Conservation (phyloP, 352 stramenopile species). For the Phytophthora podocarpi region DNA sequence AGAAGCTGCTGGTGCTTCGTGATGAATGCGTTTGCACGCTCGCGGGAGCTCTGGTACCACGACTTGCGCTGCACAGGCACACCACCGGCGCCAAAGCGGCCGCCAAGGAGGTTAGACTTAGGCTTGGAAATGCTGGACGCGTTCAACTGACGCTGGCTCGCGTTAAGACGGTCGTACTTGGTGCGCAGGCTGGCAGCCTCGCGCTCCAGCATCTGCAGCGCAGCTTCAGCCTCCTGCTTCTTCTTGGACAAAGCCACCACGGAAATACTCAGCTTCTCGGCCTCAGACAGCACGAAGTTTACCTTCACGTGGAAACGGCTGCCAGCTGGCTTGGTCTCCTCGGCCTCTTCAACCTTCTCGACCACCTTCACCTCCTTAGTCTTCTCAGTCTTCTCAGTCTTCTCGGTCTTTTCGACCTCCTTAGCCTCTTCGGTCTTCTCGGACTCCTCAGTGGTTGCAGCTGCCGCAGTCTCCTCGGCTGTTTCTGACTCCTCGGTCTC, state of each 20-base stretch:
- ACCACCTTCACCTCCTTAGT: slow-evolving; percentile 19
- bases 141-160: slow-evolving; percentile 71
- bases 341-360: slow-evolving; percentile 28
- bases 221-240: slow-evolving; percentile 80
- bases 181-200: slow-evolving; percentile 77
- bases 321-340: slow-evolving; percentile 35
- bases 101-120: slow-evolving; percentile 59
- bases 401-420: slow-evolving; percentile 15
- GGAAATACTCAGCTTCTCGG: slow-evolving; percentile 75
- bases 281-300: slow-evolving; percentile 74
- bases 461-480: slow-evolving; percentile 7
- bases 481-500: slow-evolving; percentile 5
- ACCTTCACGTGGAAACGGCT: slow-evolving; percentile 75
- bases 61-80: slow-evolving; percentile 60
- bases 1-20: slow-evolving; percentile 80
- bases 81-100: slow-evolving; percentile 45
- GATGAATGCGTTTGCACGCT: slow-evolving; percentile 63
- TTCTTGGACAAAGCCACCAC: slow-evolving; percentile 77
- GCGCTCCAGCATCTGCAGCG: slow-evolving; percentile 66
- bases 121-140: slow-evolving; percentile 62
- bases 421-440: slow-evolving; percentile 17
- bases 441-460: slow-evolving; percentile 10
- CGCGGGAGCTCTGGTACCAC: slow-evolving; percentile 65
- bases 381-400: slow-evolving; percentile 9
- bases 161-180: slow-evolving; percentile 84